These are phyloP conservation scores for Cetraspora pellucida DNA, from an alignment of 192 early-diverging fungal genomes.

Conservation along the genomic window DNA sequence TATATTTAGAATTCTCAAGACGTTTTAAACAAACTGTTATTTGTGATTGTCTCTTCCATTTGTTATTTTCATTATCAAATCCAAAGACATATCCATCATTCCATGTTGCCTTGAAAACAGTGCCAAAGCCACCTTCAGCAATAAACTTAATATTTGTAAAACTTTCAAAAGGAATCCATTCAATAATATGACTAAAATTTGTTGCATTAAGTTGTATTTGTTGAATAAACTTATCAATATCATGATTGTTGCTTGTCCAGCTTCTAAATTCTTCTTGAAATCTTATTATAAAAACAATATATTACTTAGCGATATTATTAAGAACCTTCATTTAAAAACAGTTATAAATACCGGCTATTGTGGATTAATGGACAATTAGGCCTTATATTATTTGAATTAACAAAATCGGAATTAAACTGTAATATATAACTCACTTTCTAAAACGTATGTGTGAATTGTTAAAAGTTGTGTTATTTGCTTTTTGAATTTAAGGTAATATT, in stretches of 20 bases:
- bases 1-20: not conserved
- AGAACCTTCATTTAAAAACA: too few relatives aligned
- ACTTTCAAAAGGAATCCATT: not conserved
- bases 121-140: conserved; percentile 6
- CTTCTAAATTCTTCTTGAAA: conserved; percentile 1
- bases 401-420: too few relatives aligned
- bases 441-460: too few relatives aligned
- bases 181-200: not conserved
- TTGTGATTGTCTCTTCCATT: not conserved
- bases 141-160: not conserved
- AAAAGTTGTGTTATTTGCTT: too few relatives aligned
- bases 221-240: not conserved
- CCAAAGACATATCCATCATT: not conserved
- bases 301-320: too few relatives aligned
- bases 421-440: too few relatives aligned
- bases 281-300: not conserved
- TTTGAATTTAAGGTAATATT: too few relatives aligned
- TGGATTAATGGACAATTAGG: too few relatives aligned
- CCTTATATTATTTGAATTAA: too few relatives aligned
- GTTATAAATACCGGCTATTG: too few relatives aligned
- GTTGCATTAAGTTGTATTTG: not conserved
- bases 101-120: not conserved
- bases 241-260: not conserved
- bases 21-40: not conserved
- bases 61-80: not conserved